Evolutionary conservation across 192 early-diverging fungal genomes (phyloP).

Genomic region (Geranomyces michiganensis): DNA sequence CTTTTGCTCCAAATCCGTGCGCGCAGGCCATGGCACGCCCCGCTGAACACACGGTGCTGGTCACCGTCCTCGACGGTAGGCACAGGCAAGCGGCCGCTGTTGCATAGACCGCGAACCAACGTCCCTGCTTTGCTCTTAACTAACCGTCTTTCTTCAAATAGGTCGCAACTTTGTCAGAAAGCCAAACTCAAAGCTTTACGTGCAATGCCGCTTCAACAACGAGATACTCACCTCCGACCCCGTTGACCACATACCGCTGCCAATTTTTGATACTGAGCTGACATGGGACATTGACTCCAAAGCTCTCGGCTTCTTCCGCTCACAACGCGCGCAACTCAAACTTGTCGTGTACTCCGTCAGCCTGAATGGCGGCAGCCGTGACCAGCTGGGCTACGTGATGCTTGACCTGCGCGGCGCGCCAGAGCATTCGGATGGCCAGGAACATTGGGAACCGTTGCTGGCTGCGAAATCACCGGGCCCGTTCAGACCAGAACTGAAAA

Average conservation of each 20-base stretch:
- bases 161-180: constrained; percentile 38
- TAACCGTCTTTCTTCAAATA: constrained; percentile 4
- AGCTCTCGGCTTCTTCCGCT: constrained; percentile 45
- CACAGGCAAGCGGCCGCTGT: no score
- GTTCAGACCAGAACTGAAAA: constrained; percentile 57
- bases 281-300: constrained; percentile 57
- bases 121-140: background rate
- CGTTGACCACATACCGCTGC: constrained; percentile 41
- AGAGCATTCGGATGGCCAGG: constrained; percentile 10
- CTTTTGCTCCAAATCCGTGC: no score
- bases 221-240: constrained; percentile 65
- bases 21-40: constrained; percentile 27
- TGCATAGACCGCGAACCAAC: no score
- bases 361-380: constrained; percentile 25
- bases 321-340: constrained; percentile 55
- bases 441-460: constrained; percentile 52
- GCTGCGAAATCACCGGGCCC: constrained; percentile 41
- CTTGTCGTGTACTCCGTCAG: constrained; percentile 48
- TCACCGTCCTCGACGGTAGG: constrained; percentile 50
- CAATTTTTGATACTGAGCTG: constrained; percentile 63
- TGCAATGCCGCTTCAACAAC: constrained; percentile 67
- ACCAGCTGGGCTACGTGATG: constrained; percentile 56
- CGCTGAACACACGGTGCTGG: constrained; percentile 43
- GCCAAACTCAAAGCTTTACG: constrained; percentile 45
- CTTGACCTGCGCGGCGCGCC: constrained; percentile 57